phyloP scores from a whole-genome alignment of 768 basidiomycete genomes.

The Calocybe cyanea region DNA sequence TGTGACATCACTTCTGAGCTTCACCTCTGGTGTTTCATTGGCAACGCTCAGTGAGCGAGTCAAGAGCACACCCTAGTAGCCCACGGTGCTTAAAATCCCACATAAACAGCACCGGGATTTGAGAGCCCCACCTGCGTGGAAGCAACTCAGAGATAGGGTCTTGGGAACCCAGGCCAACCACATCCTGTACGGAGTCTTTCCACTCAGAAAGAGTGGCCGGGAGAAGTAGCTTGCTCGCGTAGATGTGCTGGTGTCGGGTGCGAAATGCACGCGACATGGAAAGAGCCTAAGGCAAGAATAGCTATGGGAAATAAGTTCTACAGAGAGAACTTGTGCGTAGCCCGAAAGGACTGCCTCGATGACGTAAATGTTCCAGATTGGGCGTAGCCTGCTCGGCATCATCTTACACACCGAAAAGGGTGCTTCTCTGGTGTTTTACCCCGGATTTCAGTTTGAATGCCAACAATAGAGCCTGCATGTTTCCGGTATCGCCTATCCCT shows the following conservation, averaged over 20 bases:
- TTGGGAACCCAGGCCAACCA: slow-evolving; percentile 34
- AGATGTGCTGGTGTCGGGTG: slow-evolving; percentile 1
- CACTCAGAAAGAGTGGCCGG: slow-evolving; percentile 7
- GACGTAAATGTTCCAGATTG: slow-evolving; percentile 18
- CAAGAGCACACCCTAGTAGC: slow-evolving; percentile 27
- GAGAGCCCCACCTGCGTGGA: slow-evolving; percentile 20
- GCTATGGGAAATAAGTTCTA: slow-evolving; percentile 22
- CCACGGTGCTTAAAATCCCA: slow-evolving; percentile 50
- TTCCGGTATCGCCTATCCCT: slow-evolving; percentile 50
- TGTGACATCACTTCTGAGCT: slow-evolving; percentile 47
- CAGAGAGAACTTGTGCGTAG: slow-evolving; percentile 11
- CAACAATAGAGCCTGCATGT: slow-evolving; percentile 32
- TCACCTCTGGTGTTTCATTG: slow-evolving; percentile 24
- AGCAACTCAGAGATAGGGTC: slow-evolving; percentile 36
- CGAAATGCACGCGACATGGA: slow-evolving; percentile 8
- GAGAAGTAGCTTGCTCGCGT: slow-evolving; percentile 1
- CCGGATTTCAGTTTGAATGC: slow-evolving; percentile 13
- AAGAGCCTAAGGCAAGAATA: slow-evolving; percentile 21
- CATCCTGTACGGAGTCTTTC: slow-evolving; percentile 35
- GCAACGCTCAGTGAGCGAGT: slow-evolving; percentile 13
- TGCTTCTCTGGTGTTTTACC: slow-evolving; percentile 44
- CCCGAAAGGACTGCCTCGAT: slow-evolving; percentile 10
- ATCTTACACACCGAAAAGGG: slow-evolving; percentile 28
- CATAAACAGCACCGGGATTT: slow-evolving; percentile 53
- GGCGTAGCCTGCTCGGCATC: slow-evolving; percentile 40